phyloP scores from a whole-genome alignment of 768 basidiomycete species.

The Kwoniella europaea region DNA sequence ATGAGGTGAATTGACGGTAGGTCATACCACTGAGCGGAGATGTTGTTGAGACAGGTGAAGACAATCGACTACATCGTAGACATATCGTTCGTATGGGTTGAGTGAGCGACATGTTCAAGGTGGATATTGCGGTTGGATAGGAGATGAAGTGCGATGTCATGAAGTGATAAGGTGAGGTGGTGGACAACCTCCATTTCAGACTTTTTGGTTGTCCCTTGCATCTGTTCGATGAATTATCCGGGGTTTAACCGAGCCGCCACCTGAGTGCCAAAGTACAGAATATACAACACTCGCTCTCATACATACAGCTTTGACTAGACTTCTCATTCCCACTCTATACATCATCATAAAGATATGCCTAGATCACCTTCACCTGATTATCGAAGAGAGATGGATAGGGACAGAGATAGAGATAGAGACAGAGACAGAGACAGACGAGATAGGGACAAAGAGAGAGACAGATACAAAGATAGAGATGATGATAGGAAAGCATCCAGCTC shows the following conservation, averaged over 20 bases:
- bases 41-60: background rate
- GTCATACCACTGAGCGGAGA: background rate
- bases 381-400: slow-evolving; percentile 46
- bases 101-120: background rate
- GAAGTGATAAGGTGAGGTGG: background rate
- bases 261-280: background rate
- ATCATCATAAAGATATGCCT: slow-evolving; percentile 28
- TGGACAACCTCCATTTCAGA: slow-evolving; percentile 16
- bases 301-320: background rate
- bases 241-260: background rate
- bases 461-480: slow-evolving; percentile 30
- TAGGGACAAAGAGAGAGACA: slow-evolving; percentile 49
- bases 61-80: background rate
- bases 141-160: background rate
- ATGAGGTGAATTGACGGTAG: slow-evolving; percentile 11
- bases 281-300: background rate
- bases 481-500: slow-evolving; percentile 40
- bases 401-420: slow-evolving; percentile 42
- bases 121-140: background rate
- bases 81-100: background rate
- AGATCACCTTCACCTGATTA: slow-evolving; percentile 42
- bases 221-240: slow-evolving; percentile 4
- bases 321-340: background rate
- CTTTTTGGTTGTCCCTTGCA: background rate
- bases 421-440: slow-evolving; percentile 28